Evolutionary conservation across 2,329 filamentous ascomycete genomes (phyloP).

Genomic region (Alternaria longipes): DNA sequence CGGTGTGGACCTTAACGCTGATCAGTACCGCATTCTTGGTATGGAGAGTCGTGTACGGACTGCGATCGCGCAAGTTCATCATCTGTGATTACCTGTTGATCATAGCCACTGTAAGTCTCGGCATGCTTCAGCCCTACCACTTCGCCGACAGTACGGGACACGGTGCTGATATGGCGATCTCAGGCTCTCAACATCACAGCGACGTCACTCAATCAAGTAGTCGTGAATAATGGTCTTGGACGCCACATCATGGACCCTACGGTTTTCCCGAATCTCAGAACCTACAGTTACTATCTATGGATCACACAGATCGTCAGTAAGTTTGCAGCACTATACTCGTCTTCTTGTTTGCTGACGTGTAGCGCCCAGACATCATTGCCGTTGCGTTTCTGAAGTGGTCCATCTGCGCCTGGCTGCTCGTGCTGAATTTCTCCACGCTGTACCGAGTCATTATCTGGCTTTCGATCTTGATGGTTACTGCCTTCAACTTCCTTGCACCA

Average conservation of each 20-base stretch:
- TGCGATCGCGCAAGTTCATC: conserved; percentile 34
- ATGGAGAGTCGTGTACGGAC: conserved; percentile 37
- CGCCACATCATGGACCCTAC: conserved; percentile 38
- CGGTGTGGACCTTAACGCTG: conserved; percentile 29
- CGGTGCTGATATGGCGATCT: conserved; percentile 11
- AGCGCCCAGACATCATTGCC: conserved; percentile 30
- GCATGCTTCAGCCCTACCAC: conserved; percentile 1
- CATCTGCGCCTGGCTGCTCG: conserved; percentile 42
- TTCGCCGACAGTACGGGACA: neutral
- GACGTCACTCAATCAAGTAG: conserved; percentile 19
- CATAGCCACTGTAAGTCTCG: conserved; percentile 33
- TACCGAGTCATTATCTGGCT: conserved; percentile 40
- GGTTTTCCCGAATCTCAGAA: conserved; percentile 22
- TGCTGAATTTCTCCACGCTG: conserved; percentile 39
- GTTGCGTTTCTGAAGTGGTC: conserved; percentile 43
- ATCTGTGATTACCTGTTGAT: conserved; percentile 39
- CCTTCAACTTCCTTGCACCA: conserved; percentile 39
- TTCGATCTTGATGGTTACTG: conserved; percentile 37
- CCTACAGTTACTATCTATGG: conserved; percentile 37
- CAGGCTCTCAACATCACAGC: conserved; percentile 32
- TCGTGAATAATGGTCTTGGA: conserved; percentile 31
- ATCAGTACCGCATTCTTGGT: conserved; percentile 34
- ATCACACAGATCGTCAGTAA: conserved; percentile 34
- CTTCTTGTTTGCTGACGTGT: neutral
- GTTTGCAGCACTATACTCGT: neutral